Percentiles rank a stretch among this genome's conserved stretches.
Evolutionary conservation across 2,329 filamentous ascomycete genomes (phyloP).

Genomic region (Bipolaris oryzae): DNA sequence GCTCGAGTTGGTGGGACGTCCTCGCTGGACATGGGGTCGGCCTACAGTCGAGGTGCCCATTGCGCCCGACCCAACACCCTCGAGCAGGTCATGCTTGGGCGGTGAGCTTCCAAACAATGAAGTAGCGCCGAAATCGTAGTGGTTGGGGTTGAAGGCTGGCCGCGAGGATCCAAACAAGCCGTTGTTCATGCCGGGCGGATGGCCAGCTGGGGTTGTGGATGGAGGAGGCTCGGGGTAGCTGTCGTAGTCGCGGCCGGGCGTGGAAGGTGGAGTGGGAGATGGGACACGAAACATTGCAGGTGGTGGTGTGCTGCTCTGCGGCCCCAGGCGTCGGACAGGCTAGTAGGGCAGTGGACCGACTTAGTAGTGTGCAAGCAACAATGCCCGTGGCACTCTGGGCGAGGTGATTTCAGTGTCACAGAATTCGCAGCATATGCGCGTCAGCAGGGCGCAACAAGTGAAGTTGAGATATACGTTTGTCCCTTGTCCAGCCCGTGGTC

Average conservation of each 20-base stretch:
- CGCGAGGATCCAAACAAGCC: conserved; percentile 60
- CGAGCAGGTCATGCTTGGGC: conserved; percentile 36
- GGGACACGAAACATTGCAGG: conserved; percentile 44
- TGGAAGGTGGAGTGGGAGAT: conserved; percentile 45
- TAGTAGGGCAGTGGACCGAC: conserved; percentile 4
- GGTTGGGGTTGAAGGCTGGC: conserved; percentile 38
- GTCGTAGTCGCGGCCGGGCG: conserved; percentile 38
- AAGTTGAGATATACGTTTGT: neutral
- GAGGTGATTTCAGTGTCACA: neutral
- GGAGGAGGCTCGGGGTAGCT: conserved; percentile 45
- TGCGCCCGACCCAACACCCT: conserved; percentile 35
- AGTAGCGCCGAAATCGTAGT: conserved; percentile 25
- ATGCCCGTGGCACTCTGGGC: conserved; percentile 1
- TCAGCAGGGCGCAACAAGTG: neutral
- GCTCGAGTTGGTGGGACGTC: conserved; percentile 31
- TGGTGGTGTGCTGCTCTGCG: conserved; percentile 11
- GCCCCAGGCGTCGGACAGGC: conserved; percentile 4
- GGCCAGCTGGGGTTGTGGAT: conserved; percentile 63
- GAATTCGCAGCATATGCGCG: conserved; percentile 7
- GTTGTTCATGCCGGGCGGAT: conserved; percentile 53
- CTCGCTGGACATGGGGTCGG: conserved; percentile 36
- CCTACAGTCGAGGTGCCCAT: conserved; percentile 38
- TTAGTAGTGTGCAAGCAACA: conserved; percentile 13
- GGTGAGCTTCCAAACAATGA: conserved; percentile 43
- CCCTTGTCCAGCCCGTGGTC: conserved; percentile 8